Evolutionary conservation across 768 basidiomycete species (phyloP), one percentile per base, ranked within the genome.

Genomic region (Leucocoprinus leucothites): DNA sequence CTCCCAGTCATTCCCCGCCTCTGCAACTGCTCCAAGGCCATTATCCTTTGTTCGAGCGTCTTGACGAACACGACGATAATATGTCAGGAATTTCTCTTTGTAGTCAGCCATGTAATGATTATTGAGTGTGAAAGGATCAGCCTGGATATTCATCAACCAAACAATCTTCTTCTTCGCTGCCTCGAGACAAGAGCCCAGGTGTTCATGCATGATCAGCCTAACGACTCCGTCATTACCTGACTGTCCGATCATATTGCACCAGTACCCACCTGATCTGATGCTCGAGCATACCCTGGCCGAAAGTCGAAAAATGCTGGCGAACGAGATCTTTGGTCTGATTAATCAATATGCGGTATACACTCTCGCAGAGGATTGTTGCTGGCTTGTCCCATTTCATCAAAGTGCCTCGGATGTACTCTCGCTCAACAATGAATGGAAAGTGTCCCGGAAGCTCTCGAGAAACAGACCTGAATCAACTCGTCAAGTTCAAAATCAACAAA

Each of bases 401-500:
- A 31, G 82, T 64, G 0, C 65, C 54, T 2, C 61, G 51, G 49
- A 90, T 85, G 57, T 79, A 85, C 0, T 65, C 62, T 9, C 73
- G 65, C 46, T 82, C 80, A 0, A 89, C 82, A 0, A 82, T 70
- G 57, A 84, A 89, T 0, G 87, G 87, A 57, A 82, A 86, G 57
- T 79, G 77, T 13, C 80, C 84, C 0, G 87, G 87, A 0, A 90
- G 75, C 60, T 90, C 87, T 1, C 89, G 80, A 0, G 87, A 85
- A 3, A 84, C 77, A 1, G 88, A 81, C 19, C 89, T 91, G 0
- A 82, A 0, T 76, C 74, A 0, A 81, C 82, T 1, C 28, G 42
- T 6, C 31, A 22, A 53, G 25, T 49, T 18, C 43, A 44, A 19
- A 14, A 36, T n/a, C 16, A 3, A 40, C 31, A n/a, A 31, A 49